Conservation (phyloP, 2,329 filamentous ascomycete species). For the Parastagonospora nodorum region DNA sequence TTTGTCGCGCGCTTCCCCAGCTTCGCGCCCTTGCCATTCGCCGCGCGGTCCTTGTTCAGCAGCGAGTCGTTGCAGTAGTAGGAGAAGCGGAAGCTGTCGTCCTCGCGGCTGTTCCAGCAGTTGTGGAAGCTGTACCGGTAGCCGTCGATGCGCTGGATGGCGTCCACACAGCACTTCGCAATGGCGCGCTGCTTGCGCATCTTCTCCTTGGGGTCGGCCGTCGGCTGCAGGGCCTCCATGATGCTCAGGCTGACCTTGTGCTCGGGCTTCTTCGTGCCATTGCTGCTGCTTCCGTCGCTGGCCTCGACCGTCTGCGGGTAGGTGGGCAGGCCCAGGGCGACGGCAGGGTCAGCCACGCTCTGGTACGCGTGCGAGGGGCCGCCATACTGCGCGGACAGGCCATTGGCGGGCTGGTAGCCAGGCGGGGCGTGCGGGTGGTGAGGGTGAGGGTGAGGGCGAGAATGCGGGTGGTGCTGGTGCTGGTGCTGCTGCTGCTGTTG, state of each 20-base stretch:
- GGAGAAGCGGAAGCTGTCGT: constrained; percentile 53
- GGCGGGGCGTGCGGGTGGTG: constrained; percentile 24
- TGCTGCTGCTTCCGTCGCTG: constrained; percentile 7
- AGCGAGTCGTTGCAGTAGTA: constrained; percentile 58
- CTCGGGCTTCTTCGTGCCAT: constrained; percentile 18
- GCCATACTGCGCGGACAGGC: constrained; percentile 24
- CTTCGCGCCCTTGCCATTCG: constrained; percentile 50
- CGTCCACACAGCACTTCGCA: constrained; percentile 51
- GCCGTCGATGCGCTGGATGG: constrained; percentile 52
- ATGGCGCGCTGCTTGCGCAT: constrained; percentile 54
- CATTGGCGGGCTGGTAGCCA: constrained; percentile 36
- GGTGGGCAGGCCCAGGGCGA: constrained; percentile 29
- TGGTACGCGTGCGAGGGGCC: constrained; percentile 24
- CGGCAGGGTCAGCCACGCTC: constrained; percentile 29
- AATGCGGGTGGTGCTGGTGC: background rate
- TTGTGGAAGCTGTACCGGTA: constrained; percentile 58
- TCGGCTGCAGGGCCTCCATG: constrained; percentile 42
- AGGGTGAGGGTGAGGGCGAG: constrained; percentile 4
- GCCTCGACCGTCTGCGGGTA: constrained; percentile 15
- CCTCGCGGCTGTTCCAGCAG: constrained; percentile 54
- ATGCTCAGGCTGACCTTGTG: constrained; percentile 40
- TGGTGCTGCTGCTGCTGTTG: background rate
- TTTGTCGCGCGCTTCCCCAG: constrained; percentile 48
- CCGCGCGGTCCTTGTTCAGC: constrained; percentile 56
- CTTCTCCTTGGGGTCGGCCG: constrained; percentile 45